Percentiles rank a stretch among this genome's conserved stretches.
These are phyloP conservation scores for Calycina marina DNA, from an alignment of 2,329 filamentous ascomycete genomes.

Conservation along the genomic window DNA sequence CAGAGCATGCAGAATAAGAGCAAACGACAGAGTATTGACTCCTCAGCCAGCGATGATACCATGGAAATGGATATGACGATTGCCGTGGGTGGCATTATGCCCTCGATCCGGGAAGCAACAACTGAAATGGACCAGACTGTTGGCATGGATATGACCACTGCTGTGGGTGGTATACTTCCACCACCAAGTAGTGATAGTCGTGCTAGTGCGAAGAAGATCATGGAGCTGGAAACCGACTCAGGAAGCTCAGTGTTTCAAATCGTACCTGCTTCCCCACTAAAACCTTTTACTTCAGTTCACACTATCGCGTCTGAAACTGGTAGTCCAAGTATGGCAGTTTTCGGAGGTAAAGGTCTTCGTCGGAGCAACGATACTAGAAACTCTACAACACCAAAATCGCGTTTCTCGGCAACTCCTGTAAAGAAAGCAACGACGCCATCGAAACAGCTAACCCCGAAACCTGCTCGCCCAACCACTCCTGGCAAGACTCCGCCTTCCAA, in stretches of 20 bases:
- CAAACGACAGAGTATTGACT: conserved; percentile 24
- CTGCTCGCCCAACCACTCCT: conserved; percentile 30
- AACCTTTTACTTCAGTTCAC: conserved; percentile 20
- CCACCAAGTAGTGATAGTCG: conserved; percentile 27
- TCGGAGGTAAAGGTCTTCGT: conserved; percentile 33
- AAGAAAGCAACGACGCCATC: conserved; percentile 25
- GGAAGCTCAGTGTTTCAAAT: conserved; percentile 29
- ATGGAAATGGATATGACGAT: conserved; percentile 40
- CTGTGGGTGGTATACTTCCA: conserved; percentile 38
- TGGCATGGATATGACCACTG: conserved; percentile 51
- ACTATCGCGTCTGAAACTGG: conserved; percentile 31
- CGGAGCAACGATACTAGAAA: conserved; percentile 31
- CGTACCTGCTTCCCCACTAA: conserved; percentile 25
- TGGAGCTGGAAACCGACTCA: conserved; percentile 42
- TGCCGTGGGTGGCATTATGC: conserved; percentile 31
- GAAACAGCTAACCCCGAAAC: conserved; percentile 29
- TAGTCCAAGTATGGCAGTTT: conserved; percentile 39
- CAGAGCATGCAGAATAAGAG: conserved; percentile 5
- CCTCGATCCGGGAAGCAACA: conserved; percentile 21
- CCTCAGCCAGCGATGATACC: conserved; percentile 19
- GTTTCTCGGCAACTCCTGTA: conserved; percentile 15
- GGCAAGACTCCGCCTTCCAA: conserved; percentile 34
- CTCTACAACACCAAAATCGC: conserved; percentile 27
- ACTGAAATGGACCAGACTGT: conserved; percentile 27
- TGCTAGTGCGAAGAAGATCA: conserved; percentile 36